These are phyloP conservation scores for Fusarium incarnatum DNA, from an alignment of 2,329 filamentous ascomycete species.

Conservation along the genomic window DNA sequence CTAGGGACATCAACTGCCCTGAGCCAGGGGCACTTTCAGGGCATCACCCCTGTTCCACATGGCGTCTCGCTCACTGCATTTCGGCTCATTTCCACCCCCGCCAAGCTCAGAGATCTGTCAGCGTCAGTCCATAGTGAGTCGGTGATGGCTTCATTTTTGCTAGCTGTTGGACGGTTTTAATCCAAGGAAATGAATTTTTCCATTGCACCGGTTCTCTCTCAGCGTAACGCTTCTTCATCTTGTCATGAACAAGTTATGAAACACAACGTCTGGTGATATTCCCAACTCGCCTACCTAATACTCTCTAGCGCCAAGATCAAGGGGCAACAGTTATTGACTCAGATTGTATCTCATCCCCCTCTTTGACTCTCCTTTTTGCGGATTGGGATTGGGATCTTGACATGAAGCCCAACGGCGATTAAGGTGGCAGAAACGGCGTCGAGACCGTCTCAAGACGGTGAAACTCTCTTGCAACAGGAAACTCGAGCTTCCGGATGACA, in stretches of 20 bases:
- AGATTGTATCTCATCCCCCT: background rate
- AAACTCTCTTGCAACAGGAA: slow-evolving; percentile 44
- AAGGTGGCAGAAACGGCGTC: slow-evolving; percentile 26
- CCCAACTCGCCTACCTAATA: background rate
- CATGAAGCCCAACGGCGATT: slow-evolving; percentile 19
- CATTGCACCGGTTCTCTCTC: background rate
- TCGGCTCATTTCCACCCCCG: slow-evolving; percentile 7
- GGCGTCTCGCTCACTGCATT: slow-evolving; percentile 29
- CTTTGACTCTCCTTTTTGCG: background rate
- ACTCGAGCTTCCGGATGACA: slow-evolving; percentile 18
- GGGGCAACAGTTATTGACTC: slow-evolving; percentile 13
- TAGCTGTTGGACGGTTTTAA: slow-evolving; percentile 36
- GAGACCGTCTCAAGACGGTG: slow-evolving; percentile 28
- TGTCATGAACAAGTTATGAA: slow-evolving; percentile 9
- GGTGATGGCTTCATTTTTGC: slow-evolving; percentile 45
- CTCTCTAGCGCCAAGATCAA: slow-evolving; percentile 17
- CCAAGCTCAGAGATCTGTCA: slow-evolving; percentile 2
- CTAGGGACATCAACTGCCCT: slow-evolving; percentile 35
- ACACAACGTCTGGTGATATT: slow-evolving; percentile 20
- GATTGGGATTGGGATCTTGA: background rate
- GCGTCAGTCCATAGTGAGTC: slow-evolving; percentile 42
- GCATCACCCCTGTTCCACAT: slow-evolving; percentile 37
- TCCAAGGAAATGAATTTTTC: slow-evolving; percentile 10
- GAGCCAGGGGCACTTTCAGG: slow-evolving; percentile 32
- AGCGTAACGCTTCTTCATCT: background rate